Conservation (phyloP, 2,329 filamentous ascomycete species). For the Fusarium agapanthi region DNA sequence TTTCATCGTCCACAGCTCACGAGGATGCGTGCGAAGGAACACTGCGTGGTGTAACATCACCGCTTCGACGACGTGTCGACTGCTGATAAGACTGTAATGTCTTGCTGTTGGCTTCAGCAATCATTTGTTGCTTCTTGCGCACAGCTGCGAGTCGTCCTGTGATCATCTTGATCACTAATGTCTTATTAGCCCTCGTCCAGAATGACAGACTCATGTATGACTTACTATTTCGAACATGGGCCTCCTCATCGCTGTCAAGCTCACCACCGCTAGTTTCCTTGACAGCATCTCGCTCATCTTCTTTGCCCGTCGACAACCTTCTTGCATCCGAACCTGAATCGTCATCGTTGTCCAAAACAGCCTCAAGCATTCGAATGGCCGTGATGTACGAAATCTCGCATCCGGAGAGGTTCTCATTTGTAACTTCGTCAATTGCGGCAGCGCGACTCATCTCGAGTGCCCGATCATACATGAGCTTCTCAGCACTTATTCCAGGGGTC, state of each 20-base stretch:
- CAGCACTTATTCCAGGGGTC: slow-evolving; percentile 88
- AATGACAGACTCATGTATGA: neutral
- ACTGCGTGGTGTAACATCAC: slow-evolving; percentile 64
- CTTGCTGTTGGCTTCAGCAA: slow-evolving; percentile 64
- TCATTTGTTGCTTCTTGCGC: slow-evolving; percentile 68
- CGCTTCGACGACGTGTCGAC: slow-evolving; percentile 60
- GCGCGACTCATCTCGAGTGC: slow-evolving; percentile 96
- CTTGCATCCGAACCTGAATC: slow-evolving; percentile 48
- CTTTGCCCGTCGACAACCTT: slow-evolving; percentile 50
- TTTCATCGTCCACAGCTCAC: slow-evolving; percentile 20
- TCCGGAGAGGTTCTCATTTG: slow-evolving; percentile 84
- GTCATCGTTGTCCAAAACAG: slow-evolving; percentile 86
- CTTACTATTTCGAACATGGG: slow-evolving; percentile 77
- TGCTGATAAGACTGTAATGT: slow-evolving; percentile 56
- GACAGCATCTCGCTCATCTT: slow-evolving; percentile 51
- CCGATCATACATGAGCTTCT: slow-evolving; percentile 98
- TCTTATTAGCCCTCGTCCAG: slow-evolving; percentile 34
- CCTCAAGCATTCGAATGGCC: slow-evolving; percentile 93
- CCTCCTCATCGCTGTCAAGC: slow-evolving; percentile 74
- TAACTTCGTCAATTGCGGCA: slow-evolving; percentile 94
- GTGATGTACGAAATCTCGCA: slow-evolving; percentile 95
- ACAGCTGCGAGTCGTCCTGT: slow-evolving; percentile 63
- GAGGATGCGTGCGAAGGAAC: slow-evolving; percentile 58
- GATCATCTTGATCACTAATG: slow-evolving; percentile 70
- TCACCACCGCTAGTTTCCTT: slow-evolving; percentile 53